phyloP scores from a whole-genome alignment of 2,329 filamentous ascomycete species.

The Colletotrichum graminicola region DNA sequence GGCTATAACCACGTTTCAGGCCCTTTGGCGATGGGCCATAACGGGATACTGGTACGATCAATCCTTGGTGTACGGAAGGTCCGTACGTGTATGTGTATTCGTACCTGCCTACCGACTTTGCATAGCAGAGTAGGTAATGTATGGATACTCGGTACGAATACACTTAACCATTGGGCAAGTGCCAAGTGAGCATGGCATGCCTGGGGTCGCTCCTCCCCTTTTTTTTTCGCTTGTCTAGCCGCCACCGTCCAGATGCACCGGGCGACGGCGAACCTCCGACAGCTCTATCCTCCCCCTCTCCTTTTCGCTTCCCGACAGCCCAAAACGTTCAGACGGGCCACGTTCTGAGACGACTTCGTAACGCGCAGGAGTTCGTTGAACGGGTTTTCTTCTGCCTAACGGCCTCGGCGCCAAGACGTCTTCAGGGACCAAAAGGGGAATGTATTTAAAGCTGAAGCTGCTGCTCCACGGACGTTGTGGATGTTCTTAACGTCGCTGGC shows the following conservation, averaged over 20 bases:
- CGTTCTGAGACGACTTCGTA: conserved; percentile 39
- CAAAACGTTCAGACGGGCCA: conserved; percentile 26
- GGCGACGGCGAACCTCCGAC: conserved; percentile 34
- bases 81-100: neutral
- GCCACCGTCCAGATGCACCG: neutral
- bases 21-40: conserved; percentile 26
- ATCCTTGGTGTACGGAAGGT: neutral
- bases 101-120: no score
- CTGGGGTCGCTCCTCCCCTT: neutral
- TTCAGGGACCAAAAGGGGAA: neutral
- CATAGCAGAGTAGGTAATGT: no score
- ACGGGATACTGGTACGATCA: neutral
- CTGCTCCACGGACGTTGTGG: neutral
- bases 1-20: conserved; percentile 36
- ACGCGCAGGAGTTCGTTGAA: conserved; percentile 24
- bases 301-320: neutral
- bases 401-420: neutral
- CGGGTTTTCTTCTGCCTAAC: conserved; percentile 13
- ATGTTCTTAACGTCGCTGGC: neutral
- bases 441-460: conserved; percentile 22
- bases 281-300: conserved; percentile 19
- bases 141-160: no score
- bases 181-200: neutral
- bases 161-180: neutral
- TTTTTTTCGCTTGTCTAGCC: neutral